phyloP scores from a whole-genome alignment of 73 alveolate species.

The Paramecium caudatum region DNA sequence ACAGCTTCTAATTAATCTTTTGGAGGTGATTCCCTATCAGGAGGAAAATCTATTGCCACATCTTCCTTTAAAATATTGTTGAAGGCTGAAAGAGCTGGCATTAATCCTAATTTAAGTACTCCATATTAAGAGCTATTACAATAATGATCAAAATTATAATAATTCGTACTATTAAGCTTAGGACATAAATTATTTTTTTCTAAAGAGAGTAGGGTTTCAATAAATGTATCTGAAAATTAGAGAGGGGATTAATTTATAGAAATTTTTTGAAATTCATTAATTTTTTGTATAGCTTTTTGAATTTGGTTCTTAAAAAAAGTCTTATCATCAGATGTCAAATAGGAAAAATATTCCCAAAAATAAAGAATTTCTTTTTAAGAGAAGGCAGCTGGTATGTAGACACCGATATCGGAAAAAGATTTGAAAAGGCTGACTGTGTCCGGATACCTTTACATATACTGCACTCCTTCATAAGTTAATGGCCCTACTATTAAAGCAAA shows the following conservation, averaged over 20 bases:
- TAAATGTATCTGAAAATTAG: not conserved
- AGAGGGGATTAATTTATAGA: not conserved
- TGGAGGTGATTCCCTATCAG: not conserved
- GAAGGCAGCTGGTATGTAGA: not conserved
- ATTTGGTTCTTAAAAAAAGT: not conserved
- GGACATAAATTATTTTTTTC: not conserved
- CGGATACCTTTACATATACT: not conserved
- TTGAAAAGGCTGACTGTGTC: not conserved
- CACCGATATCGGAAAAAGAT: not conserved
- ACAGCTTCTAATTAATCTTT: slow-evolving; percentile 24
- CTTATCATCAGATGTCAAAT: not conserved
- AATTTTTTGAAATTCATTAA: not conserved
- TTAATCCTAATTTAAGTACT: not conserved
- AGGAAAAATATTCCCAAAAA: not conserved
- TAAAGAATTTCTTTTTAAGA: not conserved
- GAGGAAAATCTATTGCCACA: not conserved
- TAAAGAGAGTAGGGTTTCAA: not conserved
- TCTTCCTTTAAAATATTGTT: not conserved
- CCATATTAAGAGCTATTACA: slow-evolving; percentile 34
- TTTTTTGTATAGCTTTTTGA: not conserved
- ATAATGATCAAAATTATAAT: not conserved
- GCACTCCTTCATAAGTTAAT: not conserved
- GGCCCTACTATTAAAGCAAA: not conserved
- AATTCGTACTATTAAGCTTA: not conserved
- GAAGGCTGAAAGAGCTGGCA: not conserved